Evolutionary conservation across 192 early-diverging fungal genomes (phyloP), one percentile per base, ranked within the genome.

Genomic region (Lunasporangiospora selenospora): DNA sequence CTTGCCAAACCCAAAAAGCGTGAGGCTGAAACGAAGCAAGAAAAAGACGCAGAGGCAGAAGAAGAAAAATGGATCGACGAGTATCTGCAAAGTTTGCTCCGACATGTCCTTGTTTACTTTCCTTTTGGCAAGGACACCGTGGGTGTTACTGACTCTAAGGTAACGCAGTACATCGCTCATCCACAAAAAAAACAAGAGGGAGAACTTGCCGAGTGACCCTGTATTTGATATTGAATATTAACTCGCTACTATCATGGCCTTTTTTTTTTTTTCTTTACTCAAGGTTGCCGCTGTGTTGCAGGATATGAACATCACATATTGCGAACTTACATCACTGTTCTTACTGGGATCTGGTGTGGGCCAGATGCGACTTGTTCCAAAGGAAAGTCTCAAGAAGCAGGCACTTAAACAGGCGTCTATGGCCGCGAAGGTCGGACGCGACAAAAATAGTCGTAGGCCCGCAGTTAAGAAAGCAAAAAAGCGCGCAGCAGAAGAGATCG

Each of bases 71-170:
- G 84, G 81, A 48, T 83, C 4, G 76, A 83, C 6, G 42, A 58
- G 10, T 78, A 82, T 52, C 45, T 93, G 39, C 77, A 86, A 38
- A 75, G 77, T 4, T 76, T 95, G 41, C 52, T 89, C 16, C 87
- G 88, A 57, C 89, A 90, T 61, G 84, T 88, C 31, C 71, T 85
- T 53, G 77, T 87, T 3, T 83, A 90, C 45, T 95, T 95, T 51
- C 93, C 93, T 10, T 90, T 90, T 75, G 92, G 91, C 7, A 70
- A 63, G 4, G 80, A 83, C 23, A 81, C 80, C 15, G 58, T 77
- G 9, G 67, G 80, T 15, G 66, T 77, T 27, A 50, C 59, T 9
- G 83, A 86, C 43, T 36, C 63, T 10, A 86, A 88, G 82, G 88
- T 88, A 67, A 51, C 11, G 30, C 8, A n/a, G 32, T 29, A 33